Conservation (phyloP, 2,329 filamentous ascomycete species). For the Hyphodiscus sp. region DNA sequence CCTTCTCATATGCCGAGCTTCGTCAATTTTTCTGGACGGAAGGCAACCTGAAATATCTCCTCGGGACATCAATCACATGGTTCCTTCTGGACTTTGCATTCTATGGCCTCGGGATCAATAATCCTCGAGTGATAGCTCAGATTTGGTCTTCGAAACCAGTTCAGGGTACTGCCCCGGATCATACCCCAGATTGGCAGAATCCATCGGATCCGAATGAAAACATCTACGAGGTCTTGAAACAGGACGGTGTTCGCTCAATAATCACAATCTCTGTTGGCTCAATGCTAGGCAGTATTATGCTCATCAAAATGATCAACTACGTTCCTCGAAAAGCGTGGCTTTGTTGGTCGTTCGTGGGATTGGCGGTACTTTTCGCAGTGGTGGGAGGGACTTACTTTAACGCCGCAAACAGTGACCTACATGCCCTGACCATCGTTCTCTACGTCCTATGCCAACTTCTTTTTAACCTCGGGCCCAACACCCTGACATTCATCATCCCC, state of each 20-base stretch:
- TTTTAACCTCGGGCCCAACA: conserved; percentile 31
- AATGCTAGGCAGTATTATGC: conserved; percentile 9
- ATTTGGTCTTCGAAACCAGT: conserved; percentile 52
- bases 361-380: conserved; percentile 29
- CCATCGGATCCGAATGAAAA: conserved; percentile 3
- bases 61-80: conserved; percentile 75
- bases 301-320: conserved; percentile 14
- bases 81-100: conserved; percentile 63
- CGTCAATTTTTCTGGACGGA: conserved; percentile 42
- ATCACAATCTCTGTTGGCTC: conserved; percentile 19
- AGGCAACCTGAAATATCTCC: conserved; percentile 44
- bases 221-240: conserved; percentile 9
- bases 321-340: conserved; percentile 9
- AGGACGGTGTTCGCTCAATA: conserved; percentile 5
- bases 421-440: conserved; percentile 29
- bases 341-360: conserved; percentile 28
- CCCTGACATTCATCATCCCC: conserved; percentile 8
- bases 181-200: conserved; percentile 8
- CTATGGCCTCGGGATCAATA: conserved; percentile 68
- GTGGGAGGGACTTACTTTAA: conserved; percentile 29
- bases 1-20: conserved; percentile 9
- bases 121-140: conserved; percentile 60
- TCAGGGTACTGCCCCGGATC: not conserved
- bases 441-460: conserved; percentile 42
- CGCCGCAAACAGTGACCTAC: conserved; percentile 19